Conservation (phyloP, 1,139 yeast genomes). For the Suhomyces taliae region DNA sequence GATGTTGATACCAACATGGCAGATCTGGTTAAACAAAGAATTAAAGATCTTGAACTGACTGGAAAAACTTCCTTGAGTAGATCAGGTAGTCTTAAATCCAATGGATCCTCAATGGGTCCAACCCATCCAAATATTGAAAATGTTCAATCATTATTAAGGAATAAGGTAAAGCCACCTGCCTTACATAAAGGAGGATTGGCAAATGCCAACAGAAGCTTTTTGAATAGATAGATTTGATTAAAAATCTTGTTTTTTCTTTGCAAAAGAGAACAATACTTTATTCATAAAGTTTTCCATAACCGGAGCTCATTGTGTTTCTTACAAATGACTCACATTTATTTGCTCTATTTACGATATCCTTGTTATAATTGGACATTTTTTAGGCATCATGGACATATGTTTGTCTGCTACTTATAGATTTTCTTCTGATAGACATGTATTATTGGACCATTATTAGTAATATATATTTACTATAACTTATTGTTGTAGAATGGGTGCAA, state of each 20-base stretch:
- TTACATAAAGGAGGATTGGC: slow-evolving; percentile 44
- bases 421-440: not conserved
- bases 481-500: not conserved
- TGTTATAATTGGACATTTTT: not conserved
- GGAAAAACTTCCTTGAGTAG: slow-evolving; percentile 16
- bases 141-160: slow-evolving; percentile 38
- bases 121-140: slow-evolving; percentile 27
- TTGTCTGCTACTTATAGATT: not conserved
- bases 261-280: no score
- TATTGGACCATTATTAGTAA: not conserved
- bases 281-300: no score
- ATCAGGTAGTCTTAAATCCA: slow-evolving; percentile 11
- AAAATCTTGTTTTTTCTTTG: not conserved
- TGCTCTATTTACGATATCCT: not conserved
- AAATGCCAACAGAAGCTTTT: slow-evolving; percentile 14
- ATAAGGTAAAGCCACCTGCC: slow-evolving; percentile 44
- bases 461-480: no score
- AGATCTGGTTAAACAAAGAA: slow-evolving; percentile 33
- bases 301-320: no score
- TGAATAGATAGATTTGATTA: slow-evolving; percentile 5
- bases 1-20: slow-evolving; percentile 48
- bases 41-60: slow-evolving; percentile 30
- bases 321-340: no score
- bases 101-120: slow-evolving; percentile 3
- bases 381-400: not conserved